Evolutionary conservation across 192 early-diverging fungal genomes (phyloP), one percentile per base, ranked within the genome.

Genomic region (Rhizoclosmatium globosum): DNA sequence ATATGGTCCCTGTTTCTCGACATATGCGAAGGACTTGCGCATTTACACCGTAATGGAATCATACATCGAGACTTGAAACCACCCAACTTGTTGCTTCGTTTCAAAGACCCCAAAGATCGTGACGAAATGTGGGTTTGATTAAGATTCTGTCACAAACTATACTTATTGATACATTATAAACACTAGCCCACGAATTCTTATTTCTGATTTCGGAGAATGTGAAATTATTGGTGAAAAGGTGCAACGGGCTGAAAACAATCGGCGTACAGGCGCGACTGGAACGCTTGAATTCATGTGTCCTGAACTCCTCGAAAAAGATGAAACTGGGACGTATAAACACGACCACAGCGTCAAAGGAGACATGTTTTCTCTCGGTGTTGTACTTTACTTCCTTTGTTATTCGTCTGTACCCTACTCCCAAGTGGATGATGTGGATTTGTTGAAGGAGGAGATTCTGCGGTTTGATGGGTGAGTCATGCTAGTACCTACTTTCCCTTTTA

Each of bases 201-300:
- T 99, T 58, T 95, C 95, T 0, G 97, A 99, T 86, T 99, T 99
- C 89, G 97, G 97, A 74, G 97, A 99, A 78, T 99, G 97, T 85
- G 97, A 97, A 82, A 86, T 95, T 21, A 68, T 95, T 45, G 91
- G 91, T 43, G 92, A 93, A 15, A 60, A 77, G 48, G 46, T 64
- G 21, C 47, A 88, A 62, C 87, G 92, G 13, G 53, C 57, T 7
- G 38, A 50, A 59, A 44, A 19, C 23, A 15, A 39, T 43, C 38
- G 92, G n/a, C 91, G 97, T 42, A 98, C 96, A 2, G 97, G 97
- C 7, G 95, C 96, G 1, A 99, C 97, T 0, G 96, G 96, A 7
- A 97, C 96, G 0, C 78, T 98, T 11, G 97, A 99, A 66, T 98
- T 97, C 78, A 94, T 96, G 93, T 95, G 96, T 6, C 96, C 96